Conservation (phyloP, 257 asterid genomes). For the Solanum chiquidenum region DNA sequence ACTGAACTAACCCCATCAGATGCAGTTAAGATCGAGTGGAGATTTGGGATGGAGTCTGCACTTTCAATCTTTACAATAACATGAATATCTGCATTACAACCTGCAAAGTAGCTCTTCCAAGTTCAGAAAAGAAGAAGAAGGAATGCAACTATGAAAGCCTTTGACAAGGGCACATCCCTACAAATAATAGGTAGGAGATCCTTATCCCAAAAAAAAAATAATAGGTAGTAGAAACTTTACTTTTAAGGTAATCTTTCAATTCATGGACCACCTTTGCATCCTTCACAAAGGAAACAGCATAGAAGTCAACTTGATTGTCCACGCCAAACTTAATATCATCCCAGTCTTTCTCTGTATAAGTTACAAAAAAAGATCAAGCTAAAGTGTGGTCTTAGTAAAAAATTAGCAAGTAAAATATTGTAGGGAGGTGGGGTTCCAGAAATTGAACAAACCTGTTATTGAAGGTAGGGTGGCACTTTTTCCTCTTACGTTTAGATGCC, state of each 20-base stretch:
- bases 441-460: constrained; percentile 58
- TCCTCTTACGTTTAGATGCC: constrained; percentile 96
- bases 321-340: constrained; percentile 98
- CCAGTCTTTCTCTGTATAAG: constrained; percentile 80
- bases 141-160: background rate
- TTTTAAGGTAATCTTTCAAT: constrained; percentile 72
- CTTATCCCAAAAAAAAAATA: background rate
- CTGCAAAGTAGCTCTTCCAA: constrained; percentile 31
- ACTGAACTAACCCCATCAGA: constrained; percentile 80
- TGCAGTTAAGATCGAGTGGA: constrained; percentile 82
- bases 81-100: constrained; percentile 72
- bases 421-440: background rate
- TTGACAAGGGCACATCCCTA: background rate
- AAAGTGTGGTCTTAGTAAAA: background rate
- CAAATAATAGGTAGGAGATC: background rate
- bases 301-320: constrained; percentile 89
- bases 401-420: background rate
- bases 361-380: background rate
- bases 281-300: constrained; percentile 97
- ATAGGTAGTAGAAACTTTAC: constrained; percentile 24
- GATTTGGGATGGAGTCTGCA: constrained; percentile 92
- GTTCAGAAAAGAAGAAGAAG: background rate
- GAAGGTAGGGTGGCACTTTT: constrained; percentile 97
- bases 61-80: constrained; percentile 93
- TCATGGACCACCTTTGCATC: constrained; percentile 90